These are phyloP conservation scores for Lasiodiplodia gonubiensis DNA, from an alignment of 2,329 filamentous ascomycete genomes.

Conservation along the genomic window DNA sequence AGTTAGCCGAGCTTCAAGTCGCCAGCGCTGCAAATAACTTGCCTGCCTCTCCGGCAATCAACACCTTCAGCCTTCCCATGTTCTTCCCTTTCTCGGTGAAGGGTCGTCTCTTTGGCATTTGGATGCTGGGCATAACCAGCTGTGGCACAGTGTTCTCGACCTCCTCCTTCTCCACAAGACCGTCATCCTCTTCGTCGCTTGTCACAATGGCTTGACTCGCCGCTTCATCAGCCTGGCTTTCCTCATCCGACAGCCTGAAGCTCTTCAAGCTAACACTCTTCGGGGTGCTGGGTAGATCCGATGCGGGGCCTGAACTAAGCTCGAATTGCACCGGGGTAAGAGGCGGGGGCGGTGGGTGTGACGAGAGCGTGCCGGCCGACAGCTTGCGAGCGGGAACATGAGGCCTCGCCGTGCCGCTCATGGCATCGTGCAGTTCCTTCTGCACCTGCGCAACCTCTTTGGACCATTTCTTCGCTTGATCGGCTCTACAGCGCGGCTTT, in stretches of 20 bases:
- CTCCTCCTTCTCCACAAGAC: slow-evolving; percentile 40
- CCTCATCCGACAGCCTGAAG: slow-evolving; percentile 63
- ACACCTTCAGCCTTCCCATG: slow-evolving; percentile 85
- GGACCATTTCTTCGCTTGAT: slow-evolving; percentile 16
- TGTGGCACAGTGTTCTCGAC: slow-evolving; percentile 65
- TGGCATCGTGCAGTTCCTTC: slow-evolving; percentile 16
- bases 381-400: slow-evolving; percentile 13
- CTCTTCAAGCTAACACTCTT: slow-evolving; percentile 66
- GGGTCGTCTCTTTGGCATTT: slow-evolving; percentile 84
- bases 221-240: slow-evolving; percentile 60
- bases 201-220: slow-evolving; percentile 62
- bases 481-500: slow-evolving; percentile 5
- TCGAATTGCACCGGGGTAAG: slow-evolving; percentile 38
- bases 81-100: slow-evolving; percentile 87
- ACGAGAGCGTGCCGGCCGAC: slow-evolving; percentile 12
- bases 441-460: slow-evolving; percentile 31
- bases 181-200: slow-evolving; percentile 61
- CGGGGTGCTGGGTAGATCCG: slow-evolving; percentile 63
- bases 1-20: slow-evolving; percentile 29
- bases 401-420: background rate
- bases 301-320: slow-evolving; percentile 53
- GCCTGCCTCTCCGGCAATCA: slow-evolving; percentile 82
- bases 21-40: slow-evolving; percentile 33
- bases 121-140: slow-evolving; percentile 96
- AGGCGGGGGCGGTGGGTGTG: slow-evolving; percentile 32